Percentiles rank a stretch among this genome's conserved stretches.
These are phyloP conservation scores for Boletus edulis DNA, from an alignment of 768 basidiomycete genomes.

Conservation along the genomic window DNA sequence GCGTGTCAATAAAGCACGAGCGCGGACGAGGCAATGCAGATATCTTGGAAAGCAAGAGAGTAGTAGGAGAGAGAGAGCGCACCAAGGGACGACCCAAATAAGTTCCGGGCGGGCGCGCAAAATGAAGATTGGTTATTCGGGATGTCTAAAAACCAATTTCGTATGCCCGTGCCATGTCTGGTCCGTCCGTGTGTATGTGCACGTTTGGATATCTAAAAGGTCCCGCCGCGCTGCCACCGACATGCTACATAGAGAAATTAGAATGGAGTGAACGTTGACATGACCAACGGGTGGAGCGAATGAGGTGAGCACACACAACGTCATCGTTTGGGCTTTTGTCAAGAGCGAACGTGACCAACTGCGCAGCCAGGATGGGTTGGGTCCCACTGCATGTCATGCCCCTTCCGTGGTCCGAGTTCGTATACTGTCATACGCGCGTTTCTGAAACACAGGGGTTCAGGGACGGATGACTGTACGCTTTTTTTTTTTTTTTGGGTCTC, in stretches of 20 bases:
- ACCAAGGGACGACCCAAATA: not conserved
- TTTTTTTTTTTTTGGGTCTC: not conserved
- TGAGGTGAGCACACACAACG: conserved; percentile 3
- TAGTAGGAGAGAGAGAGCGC: not conserved
- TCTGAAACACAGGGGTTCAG: conserved; percentile 14
- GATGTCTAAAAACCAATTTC: not conserved
- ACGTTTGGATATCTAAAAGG: not conserved
- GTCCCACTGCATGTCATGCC: too few relatives aligned
- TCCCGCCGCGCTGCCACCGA: conserved; percentile 12
- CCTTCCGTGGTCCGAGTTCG: too few relatives aligned
- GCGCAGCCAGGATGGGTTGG: too few relatives aligned
- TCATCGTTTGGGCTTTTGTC: not conserved
- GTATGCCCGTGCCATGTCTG: not conserved
- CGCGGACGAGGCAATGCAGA: conserved; percentile 2
- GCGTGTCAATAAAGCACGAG: not conserved
- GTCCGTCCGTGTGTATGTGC: not conserved
- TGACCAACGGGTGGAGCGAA: not conserved
- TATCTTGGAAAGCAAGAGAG: not conserved
- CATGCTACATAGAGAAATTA: too few relatives aligned
- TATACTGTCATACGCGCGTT: not conserved
- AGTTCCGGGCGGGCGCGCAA: conserved; percentile 1
- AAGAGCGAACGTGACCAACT: too few relatives aligned
- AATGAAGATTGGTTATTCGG: conserved; percentile 14
- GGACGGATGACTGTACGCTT: not conserved
- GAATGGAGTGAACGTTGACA: not conserved